Evolutionary conservation across 2,329 filamentous ascomycete genomes (phyloP).

Genomic region (Fusarium poae): DNA sequence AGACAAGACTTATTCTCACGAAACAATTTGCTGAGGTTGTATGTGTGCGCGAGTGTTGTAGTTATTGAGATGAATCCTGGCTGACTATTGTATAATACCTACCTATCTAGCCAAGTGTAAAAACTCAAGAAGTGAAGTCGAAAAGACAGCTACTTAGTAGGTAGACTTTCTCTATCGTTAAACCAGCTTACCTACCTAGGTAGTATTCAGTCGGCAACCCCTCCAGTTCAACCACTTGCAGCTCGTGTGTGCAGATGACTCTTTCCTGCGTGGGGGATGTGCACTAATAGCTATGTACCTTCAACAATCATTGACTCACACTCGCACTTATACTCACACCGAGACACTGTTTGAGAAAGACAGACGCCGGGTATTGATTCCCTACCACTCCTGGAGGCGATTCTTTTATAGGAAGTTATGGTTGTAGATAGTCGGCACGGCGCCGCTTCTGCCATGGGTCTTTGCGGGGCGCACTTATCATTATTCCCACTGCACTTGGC

Average conservation of each 20-base stretch:
- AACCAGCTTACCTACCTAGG: too few species aligned
- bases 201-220: background rate
- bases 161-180: background rate
- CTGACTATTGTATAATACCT: background rate
- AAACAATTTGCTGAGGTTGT: conserved; percentile 5
- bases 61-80: background rate
- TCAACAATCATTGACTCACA: conserved; percentile 15
- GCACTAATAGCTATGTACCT: conserved; percentile 5
- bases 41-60: background rate
- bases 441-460: conserved; percentile 7
- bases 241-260: conserved; percentile 25
- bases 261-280: conserved; percentile 5
- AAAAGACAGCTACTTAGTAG: background rate
- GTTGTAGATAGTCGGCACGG: conserved; percentile 10
- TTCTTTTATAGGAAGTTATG: conserved; percentile 25
- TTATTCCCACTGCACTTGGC: conserved; percentile 5
- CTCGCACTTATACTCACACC: conserved; percentile 23
- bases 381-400: background rate
- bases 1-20: conserved; percentile 28
- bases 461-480: conserved; percentile 35
- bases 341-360: conserved; percentile 8
- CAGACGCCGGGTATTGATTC: conserved; percentile 1
- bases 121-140: conserved; percentile 1
- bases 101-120: too few species aligned
- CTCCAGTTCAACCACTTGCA: conserved; percentile 20